Percentiles rank a stretch among this genome's conserved stretches.
These are phyloP conservation scores for Vachellia collinsii DNA, from an alignment of 306 rosid genomes.

Conservation along the genomic window DNA sequence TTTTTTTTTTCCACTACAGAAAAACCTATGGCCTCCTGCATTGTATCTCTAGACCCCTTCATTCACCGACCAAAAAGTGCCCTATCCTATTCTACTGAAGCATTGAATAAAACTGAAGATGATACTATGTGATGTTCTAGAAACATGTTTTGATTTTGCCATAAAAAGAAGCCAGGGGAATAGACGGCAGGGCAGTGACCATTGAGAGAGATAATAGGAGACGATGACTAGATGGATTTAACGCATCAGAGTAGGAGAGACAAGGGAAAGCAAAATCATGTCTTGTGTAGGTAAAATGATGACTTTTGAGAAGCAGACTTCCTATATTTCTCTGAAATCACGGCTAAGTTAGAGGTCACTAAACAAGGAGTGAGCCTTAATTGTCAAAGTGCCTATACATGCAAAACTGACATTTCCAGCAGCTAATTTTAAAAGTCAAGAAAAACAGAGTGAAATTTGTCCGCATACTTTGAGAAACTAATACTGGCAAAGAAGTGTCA, in stretches of 20 bases:
- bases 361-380: not conserved
- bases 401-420: not conserved
- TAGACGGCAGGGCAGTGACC: not conserved
- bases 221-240: not conserved
- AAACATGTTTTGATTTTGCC: not conserved
- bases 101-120: not conserved
- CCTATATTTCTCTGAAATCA: not conserved
- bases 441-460: not conserved
- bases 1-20: not conserved
- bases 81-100: not conserved
- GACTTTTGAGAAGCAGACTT: not conserved
- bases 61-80: not conserved
- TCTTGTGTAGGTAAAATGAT: not conserved
- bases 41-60: not conserved
- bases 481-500: not conserved
- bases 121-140: not conserved
- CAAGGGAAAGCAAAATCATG: constrained; percentile 6
- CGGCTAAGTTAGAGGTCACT: not conserved
- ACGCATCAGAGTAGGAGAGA: not conserved
- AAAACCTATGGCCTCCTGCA: not conserved
- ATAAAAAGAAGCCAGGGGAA: not conserved
- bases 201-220: not conserved
- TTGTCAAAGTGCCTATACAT: not conserved
- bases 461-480: not conserved
- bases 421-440: not conserved